Percentiles rank a stretch among this genome's conserved stretches.
Conservation (phyloP, 2,329 filamentous ascomycete species). For the Pseudogymnoascus sp. region DNA sequence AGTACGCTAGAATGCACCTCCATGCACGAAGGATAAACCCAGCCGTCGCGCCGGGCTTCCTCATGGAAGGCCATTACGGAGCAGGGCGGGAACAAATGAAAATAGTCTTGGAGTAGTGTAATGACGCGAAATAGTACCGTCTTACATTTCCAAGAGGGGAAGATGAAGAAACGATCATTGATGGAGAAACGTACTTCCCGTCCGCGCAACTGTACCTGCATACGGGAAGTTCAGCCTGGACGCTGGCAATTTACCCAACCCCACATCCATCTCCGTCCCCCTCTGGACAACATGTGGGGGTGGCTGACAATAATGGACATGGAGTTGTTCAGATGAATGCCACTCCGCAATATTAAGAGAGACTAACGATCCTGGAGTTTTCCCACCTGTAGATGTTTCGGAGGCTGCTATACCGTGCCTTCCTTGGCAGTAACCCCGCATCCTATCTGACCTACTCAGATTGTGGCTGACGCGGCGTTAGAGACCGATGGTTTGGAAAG, state of each 20-base stretch:
- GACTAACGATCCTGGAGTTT: background rate
- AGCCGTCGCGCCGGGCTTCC: background rate
- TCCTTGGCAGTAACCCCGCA: background rate
- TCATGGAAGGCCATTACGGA: background rate
- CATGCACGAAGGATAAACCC: background rate
- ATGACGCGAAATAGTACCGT: background rate
- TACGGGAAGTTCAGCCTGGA: background rate
- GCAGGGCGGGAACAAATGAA: background rate
- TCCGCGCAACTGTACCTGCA: background rate
- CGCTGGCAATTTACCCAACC: background rate
- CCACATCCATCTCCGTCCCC: background rate
- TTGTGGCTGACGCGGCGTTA: background rate
- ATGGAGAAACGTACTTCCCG: slow-evolving; percentile 5
- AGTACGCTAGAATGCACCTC: background rate
- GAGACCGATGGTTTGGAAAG: background rate
- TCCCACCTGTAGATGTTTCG: background rate
- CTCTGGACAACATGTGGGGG: slow-evolving; percentile 2
- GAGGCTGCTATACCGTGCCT: background rate
- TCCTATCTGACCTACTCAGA: background rate
- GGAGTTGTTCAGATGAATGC: background rate
- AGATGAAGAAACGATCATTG: background rate
- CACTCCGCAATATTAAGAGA: background rate
- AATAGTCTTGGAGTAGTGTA: background rate
- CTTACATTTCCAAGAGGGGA: background rate
- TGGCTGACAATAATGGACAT: background rate